phyloP scores from a whole-genome alignment of 2,329 filamentous ascomycete genomes.

The Byssothecium circinans region DNA sequence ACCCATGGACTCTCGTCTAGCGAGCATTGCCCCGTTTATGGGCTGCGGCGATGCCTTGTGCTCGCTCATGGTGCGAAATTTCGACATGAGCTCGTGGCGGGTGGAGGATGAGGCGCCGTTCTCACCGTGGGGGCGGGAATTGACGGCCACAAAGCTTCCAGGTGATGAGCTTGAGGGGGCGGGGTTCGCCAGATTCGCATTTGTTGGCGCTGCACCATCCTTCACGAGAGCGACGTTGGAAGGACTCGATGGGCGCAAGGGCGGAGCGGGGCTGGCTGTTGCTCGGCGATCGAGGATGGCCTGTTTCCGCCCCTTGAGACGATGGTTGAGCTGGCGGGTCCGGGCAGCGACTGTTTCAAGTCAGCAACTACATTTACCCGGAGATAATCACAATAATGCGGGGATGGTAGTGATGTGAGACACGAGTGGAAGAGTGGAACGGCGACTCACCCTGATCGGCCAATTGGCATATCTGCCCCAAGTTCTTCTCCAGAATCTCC shows the following conservation, averaged over 20 bases:
- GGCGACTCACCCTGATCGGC: constrained; percentile 68
- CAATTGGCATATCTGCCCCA: constrained; percentile 75
- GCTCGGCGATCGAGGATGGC: constrained; percentile 69
- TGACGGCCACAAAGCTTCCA: constrained; percentile 62
- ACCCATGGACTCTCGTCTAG: constrained; percentile 32
- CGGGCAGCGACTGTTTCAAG: constrained; percentile 61
- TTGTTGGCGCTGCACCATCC: constrained; percentile 39
- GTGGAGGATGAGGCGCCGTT: constrained; percentile 60
- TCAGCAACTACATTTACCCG: constrained; percentile 5
- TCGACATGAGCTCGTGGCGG: constrained; percentile 62
- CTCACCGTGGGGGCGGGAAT: constrained; percentile 50
- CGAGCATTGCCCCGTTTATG: constrained; percentile 24
- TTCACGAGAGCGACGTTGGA: constrained; percentile 48
- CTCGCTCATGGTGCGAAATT: constrained; percentile 63
- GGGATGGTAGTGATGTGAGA: neutral
- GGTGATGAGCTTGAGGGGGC: constrained; percentile 43
- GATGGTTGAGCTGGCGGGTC: constrained; percentile 78
- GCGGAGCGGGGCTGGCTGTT: constrained; percentile 46
- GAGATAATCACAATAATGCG: too few species aligned
- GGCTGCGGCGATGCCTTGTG: constrained; percentile 41
- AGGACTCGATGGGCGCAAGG: constrained; percentile 41
- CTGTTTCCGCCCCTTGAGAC: constrained; percentile 71
- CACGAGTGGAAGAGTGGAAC: neutral
- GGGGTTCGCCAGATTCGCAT: constrained; percentile 28
- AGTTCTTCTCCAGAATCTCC: constrained; percentile 78